Conservation (phyloP, 2,329 filamentous ascomycete genomes). For the Penicillium sp. region DNA sequence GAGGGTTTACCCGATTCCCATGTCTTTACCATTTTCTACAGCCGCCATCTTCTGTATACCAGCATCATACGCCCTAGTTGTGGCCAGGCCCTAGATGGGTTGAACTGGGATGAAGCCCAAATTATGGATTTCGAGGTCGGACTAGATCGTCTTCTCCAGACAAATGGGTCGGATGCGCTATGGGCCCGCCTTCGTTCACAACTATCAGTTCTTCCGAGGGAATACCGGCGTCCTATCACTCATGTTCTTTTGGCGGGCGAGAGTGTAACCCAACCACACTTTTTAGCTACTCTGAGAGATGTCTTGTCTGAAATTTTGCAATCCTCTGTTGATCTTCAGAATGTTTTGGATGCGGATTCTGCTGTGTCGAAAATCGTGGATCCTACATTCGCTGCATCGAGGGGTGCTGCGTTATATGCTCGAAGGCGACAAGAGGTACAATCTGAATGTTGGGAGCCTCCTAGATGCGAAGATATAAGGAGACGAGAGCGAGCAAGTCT, state of each 20-base stretch:
- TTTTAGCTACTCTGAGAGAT: conserved; percentile 7
- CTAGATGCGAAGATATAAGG: not conserved
- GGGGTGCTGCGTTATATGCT: not conserved
- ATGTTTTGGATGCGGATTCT: not conserved
- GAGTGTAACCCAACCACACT: conserved; percentile 5
- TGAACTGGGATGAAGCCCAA: conserved; percentile 1
- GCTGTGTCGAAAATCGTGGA: not conserved
- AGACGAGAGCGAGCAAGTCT: not conserved
- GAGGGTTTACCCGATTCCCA: not conserved
- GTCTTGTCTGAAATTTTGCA: not conserved
- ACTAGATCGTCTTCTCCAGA: conserved; percentile 9
- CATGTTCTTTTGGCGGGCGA: conserved; percentile 11
- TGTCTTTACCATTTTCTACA: conserved; percentile 5
- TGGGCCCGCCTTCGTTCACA: conserved; percentile 8
- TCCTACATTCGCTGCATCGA: not conserved
- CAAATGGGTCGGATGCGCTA: conserved; percentile 1
- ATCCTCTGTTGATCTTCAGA: not conserved
- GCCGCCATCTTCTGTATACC: conserved; percentile 7
- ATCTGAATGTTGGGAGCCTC: not conserved
- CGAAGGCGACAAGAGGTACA: not conserved
- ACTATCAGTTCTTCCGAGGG: conserved; percentile 3
- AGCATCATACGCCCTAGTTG: conserved; percentile 1
- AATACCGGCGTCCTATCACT: conserved; percentile 1
- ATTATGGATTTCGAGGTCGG: conserved; percentile 8
- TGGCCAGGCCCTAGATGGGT: conserved; percentile 4